Percentiles rank a stretch among this genome's conserved stretches.
Conservation (phyloP, 2,329 filamentous ascomycete species). For the Pestalotiopsis sp. region DNA sequence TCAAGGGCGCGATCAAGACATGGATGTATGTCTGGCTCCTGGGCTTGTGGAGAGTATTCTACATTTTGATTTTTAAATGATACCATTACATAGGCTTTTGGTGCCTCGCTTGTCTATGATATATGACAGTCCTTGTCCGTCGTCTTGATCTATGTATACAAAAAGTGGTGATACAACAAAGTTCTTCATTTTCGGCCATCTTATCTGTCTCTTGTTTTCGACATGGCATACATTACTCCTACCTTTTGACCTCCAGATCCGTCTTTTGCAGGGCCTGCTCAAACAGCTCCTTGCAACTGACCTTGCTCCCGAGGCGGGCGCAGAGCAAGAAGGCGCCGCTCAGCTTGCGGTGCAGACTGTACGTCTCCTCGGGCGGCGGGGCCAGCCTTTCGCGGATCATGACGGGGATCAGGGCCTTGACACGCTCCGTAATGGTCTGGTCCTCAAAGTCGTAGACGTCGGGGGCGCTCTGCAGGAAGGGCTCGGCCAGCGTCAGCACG, state of each 20-base stretch:
- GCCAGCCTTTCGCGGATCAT: constrained; percentile 90
- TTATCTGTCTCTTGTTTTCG: background rate
- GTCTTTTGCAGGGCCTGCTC: constrained; percentile 51
- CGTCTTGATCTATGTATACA: background rate
- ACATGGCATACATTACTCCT: constrained; percentile 12
- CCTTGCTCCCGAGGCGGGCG: constrained; percentile 80
- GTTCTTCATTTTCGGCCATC: background rate
- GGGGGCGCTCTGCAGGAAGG: constrained; percentile 76
- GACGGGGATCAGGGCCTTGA: constrained; percentile 83
- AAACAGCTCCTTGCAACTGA: constrained; percentile 83
- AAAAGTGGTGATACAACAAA: constrained; percentile 3
- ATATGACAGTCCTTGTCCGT: background rate
- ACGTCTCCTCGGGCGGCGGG: constrained; percentile 96
- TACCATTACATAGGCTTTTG: constrained; percentile 2
- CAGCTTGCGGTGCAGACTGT: constrained; percentile 90
- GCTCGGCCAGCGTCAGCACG: constrained; percentile 88
- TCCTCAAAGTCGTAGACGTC: constrained; percentile 89
- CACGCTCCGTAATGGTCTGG: constrained; percentile 95
- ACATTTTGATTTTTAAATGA: constrained; percentile 1
- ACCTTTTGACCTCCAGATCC: constrained; percentile 19
- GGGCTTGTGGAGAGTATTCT: background rate
- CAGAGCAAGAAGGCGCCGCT: constrained; percentile 95
- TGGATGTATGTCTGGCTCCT: background rate
- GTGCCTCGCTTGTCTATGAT: constrained; percentile 6
- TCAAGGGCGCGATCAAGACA: constrained; percentile 23